Conservation (phyloP, 306 rosid species). For the Begonia masoniana region DNA sequence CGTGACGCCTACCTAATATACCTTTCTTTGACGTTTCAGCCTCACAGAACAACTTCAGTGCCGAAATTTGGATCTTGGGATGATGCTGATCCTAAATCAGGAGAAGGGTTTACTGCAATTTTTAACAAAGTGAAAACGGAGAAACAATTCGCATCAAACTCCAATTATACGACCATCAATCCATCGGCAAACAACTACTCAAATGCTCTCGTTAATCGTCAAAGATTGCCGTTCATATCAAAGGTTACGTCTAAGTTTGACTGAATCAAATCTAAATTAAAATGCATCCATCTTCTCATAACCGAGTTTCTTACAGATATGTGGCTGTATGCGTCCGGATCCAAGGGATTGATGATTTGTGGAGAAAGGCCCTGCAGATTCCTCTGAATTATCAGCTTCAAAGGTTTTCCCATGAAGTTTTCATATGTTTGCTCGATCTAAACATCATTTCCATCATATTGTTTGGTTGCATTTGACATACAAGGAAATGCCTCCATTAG, state of each 20-base stretch:
- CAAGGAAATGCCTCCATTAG: background rate
- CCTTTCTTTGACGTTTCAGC: background rate
- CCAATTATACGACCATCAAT: background rate
- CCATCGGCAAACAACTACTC: slow-evolving; percentile 1
- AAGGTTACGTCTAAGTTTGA: background rate
- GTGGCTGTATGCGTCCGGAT: too few species aligned
- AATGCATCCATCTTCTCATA: too few species aligned
- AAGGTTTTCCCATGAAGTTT: too few species aligned
- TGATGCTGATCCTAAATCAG: slow-evolving; percentile 29
- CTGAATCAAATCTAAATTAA: too few species aligned
- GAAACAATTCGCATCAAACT: slow-evolving; percentile 13
- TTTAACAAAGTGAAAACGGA: slow-evolving; percentile 24
- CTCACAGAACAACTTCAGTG: slow-evolving; percentile 15
- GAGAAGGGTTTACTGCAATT: slow-evolving; percentile 29
- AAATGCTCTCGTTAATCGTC: background rate
- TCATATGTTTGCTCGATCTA: too few species aligned
- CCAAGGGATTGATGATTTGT: too few species aligned
- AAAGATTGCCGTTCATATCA: background rate
- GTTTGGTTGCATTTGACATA: too few species aligned
- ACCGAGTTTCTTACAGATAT: too few species aligned
- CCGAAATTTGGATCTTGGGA: slow-evolving; percentile 58
- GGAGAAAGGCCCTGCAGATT: too few species aligned
- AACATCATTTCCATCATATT: too few species aligned
- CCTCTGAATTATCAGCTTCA: too few species aligned
- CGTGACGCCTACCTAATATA: too few species aligned